A percentile compares a stretch with the other conserved stretches of the same genome.
Evolutionary conservation across 2,329 filamentous ascomycete species (phyloP).

Genomic region (Aspergillus sp.): DNA sequence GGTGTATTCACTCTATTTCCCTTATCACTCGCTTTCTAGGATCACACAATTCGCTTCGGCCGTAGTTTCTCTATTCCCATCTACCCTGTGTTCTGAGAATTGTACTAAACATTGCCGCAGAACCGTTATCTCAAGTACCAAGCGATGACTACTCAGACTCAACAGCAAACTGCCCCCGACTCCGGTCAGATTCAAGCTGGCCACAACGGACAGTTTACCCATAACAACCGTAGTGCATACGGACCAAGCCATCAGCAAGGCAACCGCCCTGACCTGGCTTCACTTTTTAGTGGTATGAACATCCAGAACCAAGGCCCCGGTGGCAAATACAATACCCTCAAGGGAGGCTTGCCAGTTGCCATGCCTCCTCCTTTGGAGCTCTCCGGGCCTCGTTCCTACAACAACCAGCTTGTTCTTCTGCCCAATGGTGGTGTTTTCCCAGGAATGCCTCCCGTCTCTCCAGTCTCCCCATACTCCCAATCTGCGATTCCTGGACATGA

Average conservation of each 20-base stretch:
- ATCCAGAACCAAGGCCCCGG: slow-evolving; percentile 29
- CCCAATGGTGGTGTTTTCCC: slow-evolving; percentile 35
- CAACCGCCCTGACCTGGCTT: slow-evolving; percentile 19
- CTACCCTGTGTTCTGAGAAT: neutral
- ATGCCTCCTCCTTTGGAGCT: slow-evolving; percentile 28
- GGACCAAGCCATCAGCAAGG: slow-evolving; percentile 23
- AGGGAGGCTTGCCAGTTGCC: slow-evolving; percentile 24
- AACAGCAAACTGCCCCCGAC: slow-evolving; percentile 26
- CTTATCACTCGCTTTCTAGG: neutral
- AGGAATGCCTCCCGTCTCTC: slow-evolving; percentile 25
- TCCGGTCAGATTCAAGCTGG: slow-evolving; percentile 21
- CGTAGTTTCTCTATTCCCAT: neutral
- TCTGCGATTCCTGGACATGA: slow-evolving; percentile 31
- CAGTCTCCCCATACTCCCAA: slow-evolving; percentile 28
- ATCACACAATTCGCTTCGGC: neutral
- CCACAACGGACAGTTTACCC: slow-evolving; percentile 25
- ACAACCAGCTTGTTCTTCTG: slow-evolving; percentile 30
- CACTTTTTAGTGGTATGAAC: slow-evolving; percentile 27
- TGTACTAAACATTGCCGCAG: neutral
- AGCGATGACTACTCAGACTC: slow-evolving; percentile 22
- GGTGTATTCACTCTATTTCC: neutral
- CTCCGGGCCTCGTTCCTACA: slow-evolving; percentile 28
- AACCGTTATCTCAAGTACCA: slow-evolving; percentile 8
- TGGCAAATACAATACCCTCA: slow-evolving; percentile 28
- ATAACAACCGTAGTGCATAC: slow-evolving; percentile 27